A percentile compares a stretch with the other conserved stretches of the same genome.
These are phyloP conservation scores for Penicillium pulvis DNA, from an alignment of 495 filamentous ascomycete species.

Conservation along the genomic window DNA sequence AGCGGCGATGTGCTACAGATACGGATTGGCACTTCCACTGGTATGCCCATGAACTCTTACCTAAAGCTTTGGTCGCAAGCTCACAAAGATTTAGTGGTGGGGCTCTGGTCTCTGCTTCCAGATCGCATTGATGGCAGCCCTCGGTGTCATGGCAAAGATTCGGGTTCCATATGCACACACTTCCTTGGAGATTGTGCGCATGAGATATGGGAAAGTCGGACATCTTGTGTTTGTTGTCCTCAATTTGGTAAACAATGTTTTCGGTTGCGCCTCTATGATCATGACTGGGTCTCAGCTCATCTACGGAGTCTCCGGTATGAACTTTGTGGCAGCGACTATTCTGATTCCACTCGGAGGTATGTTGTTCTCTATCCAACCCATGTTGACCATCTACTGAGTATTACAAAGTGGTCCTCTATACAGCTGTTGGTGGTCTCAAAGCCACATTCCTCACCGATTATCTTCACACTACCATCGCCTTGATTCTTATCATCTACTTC, in stretches of 20 bases:
- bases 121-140: slow-evolving; percentile 42
- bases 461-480: slow-evolving; percentile 39
- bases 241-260: slow-evolving; percentile 54
- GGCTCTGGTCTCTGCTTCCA: slow-evolving; percentile 43
- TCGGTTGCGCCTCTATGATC: slow-evolving; percentile 48
- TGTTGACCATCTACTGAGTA: background rate
- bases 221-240: slow-evolving; percentile 55
- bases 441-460: slow-evolving; percentile 46
- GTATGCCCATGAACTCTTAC: slow-evolving; percentile 17
- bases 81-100: slow-evolving; percentile 33
- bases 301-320: slow-evolving; percentile 42
- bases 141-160: slow-evolving; percentile 44
- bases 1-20: slow-evolving; percentile 41
- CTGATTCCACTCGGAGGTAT: slow-evolving; percentile 48
- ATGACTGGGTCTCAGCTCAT: slow-evolving; percentile 39
- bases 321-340: slow-evolving; percentile 45
- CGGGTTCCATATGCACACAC: slow-evolving; percentile 59
- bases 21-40: slow-evolving; percentile 39
- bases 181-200: slow-evolving; percentile 55
- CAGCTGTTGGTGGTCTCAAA: slow-evolving; percentile 43
- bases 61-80: background rate
- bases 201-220: slow-evolving; percentile 53
- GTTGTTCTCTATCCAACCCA: background rate
- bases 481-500: slow-evolving; percentile 46
- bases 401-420: slow-evolving; percentile 40